Base-by-base conservation (phyloP, 129 eudicot genomes). In the Logfia minima region DNA sequence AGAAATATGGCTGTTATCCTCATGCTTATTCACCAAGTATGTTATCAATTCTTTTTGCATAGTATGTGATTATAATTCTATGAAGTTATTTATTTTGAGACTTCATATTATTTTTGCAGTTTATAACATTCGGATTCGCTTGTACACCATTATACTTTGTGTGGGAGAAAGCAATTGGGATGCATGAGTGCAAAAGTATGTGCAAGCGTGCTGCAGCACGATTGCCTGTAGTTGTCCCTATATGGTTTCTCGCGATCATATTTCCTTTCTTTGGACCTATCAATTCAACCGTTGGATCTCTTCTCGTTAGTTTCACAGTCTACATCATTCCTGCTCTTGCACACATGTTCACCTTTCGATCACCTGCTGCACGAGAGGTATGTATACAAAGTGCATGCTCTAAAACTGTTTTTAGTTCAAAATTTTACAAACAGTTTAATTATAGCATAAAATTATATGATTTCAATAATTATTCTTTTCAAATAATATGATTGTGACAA, bases 221-320 rank as follows among this genome's bases (percentile, higher is more conserved):
- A 41, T 78, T 94, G 83, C 98, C 98, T 3, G 98, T 94, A 81
- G 98, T 94, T 48, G 77, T 94, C 45, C 98, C 98, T 13, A 94
- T 94, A 28, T 94, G 98, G 98, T 94, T 94, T 82, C 83, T 94
- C 64, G 98, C 98, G 74, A 94, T 94, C 55, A 69, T 94, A 68
- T 94, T 94, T 70, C 98, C 98, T 1, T 94, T 94, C 90, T 94
- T 94, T 74, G 98, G 98, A n/a, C 98, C 98, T 8, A 94, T 94
- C 78, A 94, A 94, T 79, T 94, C 98, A 7, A 82, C 97, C 16
- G 98, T 94, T 34, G 98, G 98, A 84, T 94, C 98, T 1, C 93
- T 94, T 63, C 93, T 94, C 1, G 98, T 94, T 63, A 94, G 98
- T 85, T 91, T 94, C 90, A 94, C 98, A 0, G 98, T 94, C 80